Evolutionary conservation across 202 grass and related monocot species (phyloP), one percentile per base, ranked within the genome.

Genomic region (Cymbopogon flexuosus): DNA sequence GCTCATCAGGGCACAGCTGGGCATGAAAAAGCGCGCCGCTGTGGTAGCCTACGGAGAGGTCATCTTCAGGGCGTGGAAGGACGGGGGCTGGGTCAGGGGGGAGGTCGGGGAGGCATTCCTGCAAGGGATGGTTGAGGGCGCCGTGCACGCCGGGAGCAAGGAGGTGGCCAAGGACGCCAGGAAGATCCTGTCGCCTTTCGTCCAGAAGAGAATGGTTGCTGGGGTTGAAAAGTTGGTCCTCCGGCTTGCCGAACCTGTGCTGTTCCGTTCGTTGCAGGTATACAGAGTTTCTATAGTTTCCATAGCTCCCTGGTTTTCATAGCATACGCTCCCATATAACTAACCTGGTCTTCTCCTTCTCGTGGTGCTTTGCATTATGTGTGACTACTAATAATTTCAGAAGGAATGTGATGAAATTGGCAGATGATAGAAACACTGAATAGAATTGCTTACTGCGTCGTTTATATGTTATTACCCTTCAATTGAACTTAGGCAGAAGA

Each of bases 231-330:
- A 93, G 69, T 73, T 98, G 43, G 81, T 98, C 19, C 92, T 88
- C 59, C 70, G 79, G 40, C 85, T 98, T 60, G 86, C 87, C 0
- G 95, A 98, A 84, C 95, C 95, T 35, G 86, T 98, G 70, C 65
- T 98, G 7, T 98, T 94, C 81, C 84, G 95, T 27, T 93, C 92
- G 3, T 85, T 98, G 78, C 95, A 98, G 95, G 95, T 79, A 79
- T 87, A 31, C 29, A 34, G 14, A n/a, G n/a, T n/a, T n/a, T n/a
- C n/a, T n/a, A n/a, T n/a, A n/a, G n/a, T n/a, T n/a, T n/a, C n/a
- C n/a, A n/a, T n/a, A n/a, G n/a, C n/a, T n/a, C n/a, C n/a, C n/a
- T n/a, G n/a, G n/a, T n/a, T n/a, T n/a, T n/a, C n/a, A n/a, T n/a
- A n/a, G n/a, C n/a, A n/a, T n/a, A n/a, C n/a, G n/a, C n/a, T n/a